Evolutionary conservation across 1,139 yeast species (phyloP).

Genomic region (Diutina ranongensis): DNA sequence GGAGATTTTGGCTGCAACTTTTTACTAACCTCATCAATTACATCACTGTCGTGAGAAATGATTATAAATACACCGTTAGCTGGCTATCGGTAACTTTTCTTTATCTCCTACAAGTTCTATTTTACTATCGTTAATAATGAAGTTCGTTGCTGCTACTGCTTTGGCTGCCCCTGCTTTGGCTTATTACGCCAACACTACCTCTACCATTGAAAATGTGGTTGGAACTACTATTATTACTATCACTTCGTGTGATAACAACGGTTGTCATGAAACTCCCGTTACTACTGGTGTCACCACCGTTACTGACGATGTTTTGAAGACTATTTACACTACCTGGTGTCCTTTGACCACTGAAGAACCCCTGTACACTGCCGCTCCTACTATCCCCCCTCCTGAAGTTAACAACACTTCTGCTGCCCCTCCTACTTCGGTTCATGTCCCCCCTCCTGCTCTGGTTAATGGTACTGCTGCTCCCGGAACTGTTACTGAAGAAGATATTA

Average conservation of each 20-base stretch:
- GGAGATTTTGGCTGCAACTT: not conserved
- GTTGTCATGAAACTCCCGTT: not conserved
- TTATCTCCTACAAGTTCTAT: not conserved
- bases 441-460: not conserved
- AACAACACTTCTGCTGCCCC: not conserved
- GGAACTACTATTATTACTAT: conserved; percentile 4
- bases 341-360: conserved; percentile 8
- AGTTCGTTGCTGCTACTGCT: conserved; percentile 18
- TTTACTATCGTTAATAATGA: conserved; percentile 12
- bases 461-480: not conserved
- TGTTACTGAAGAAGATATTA: not conserved
- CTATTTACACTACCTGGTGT: conserved; percentile 2
- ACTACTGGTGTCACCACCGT: conserved; percentile 10
- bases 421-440: not conserved
- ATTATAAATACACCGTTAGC: not conserved
- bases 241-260: conserved; percentile 2
- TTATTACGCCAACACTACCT: not conserved
- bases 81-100: not conserved
- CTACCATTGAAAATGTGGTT: not conserved
- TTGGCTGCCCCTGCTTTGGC: conserved; percentile 11
- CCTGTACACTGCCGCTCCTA: conserved; percentile 8
- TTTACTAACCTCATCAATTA: not conserved
- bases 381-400: too few relatives aligned
- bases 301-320: conserved; percentile 9
- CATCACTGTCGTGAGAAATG: not conserved